Evolutionary conservation across 352 stramenopile genomes (phyloP).

Genomic region (Phytophthora macrochlamydospora): DNA sequence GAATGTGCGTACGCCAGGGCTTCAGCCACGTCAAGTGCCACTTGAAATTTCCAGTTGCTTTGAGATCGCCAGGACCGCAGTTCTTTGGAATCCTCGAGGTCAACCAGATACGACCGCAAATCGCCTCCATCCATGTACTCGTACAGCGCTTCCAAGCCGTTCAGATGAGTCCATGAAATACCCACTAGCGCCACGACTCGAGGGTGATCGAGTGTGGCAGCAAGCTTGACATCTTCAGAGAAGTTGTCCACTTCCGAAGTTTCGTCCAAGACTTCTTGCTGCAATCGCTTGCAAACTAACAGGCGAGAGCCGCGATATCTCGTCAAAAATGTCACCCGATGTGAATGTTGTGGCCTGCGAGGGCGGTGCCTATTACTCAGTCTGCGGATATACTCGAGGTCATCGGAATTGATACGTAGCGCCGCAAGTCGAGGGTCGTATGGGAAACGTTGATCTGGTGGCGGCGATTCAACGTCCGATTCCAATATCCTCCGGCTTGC

Average conservation of each 20-base stretch:
- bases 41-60: slow-evolving; percentile 36
- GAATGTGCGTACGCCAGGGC: slow-evolving; percentile 57
- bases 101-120: slow-evolving; percentile 43
- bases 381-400: slow-evolving; percentile 46
- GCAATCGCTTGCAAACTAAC: slow-evolving; percentile 46
- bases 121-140: slow-evolving; percentile 72
- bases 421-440: slow-evolving; percentile 10
- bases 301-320: slow-evolving; percentile 35
- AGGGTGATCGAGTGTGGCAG: slow-evolving; percentile 47
- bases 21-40: slow-evolving; percentile 53
- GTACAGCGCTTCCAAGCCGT: slow-evolving; percentile 57
- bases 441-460: slow-evolving; percentile 1
- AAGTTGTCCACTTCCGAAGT: slow-evolving; percentile 37
- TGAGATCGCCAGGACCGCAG: slow-evolving; percentile 21
- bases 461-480: slow-evolving; percentile 2
- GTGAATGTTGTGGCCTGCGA: not conserved
- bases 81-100: slow-evolving; percentile 14
- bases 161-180: slow-evolving; percentile 45
- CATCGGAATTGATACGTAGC: slow-evolving; percentile 40
- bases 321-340: slow-evolving; percentile 41
- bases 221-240: slow-evolving; percentile 48
- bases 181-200: slow-evolving; percentile 55
- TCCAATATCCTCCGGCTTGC: slow-evolving; percentile 12
- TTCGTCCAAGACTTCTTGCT: slow-evolving; percentile 35
- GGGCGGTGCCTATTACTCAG: slow-evolving; percentile 26